Evolutionary conservation across 2,329 filamentous ascomycete species (phyloP).

Genomic region (Trichoderma atrobrunneum): DNA sequence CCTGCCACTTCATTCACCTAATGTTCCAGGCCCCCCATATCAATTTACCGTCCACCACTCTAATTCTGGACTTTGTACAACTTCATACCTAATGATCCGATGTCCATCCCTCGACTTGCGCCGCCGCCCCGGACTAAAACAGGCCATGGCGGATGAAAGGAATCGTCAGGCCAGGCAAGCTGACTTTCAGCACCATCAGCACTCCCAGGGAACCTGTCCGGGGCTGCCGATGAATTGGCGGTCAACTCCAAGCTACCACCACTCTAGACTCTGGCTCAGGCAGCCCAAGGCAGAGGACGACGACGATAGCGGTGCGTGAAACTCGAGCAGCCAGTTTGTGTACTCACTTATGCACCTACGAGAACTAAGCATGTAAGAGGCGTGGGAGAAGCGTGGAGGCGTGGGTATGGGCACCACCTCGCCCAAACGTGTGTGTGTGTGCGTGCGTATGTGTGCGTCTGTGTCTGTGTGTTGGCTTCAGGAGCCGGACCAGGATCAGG

Average conservation of each 20-base stretch:
- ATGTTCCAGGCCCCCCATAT: background rate
- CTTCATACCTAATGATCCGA: background rate
- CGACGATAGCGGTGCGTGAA: background rate
- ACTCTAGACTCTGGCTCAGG: background rate
- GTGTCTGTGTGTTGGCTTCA: constrained; percentile 12
- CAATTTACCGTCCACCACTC: background rate
- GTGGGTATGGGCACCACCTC: background rate
- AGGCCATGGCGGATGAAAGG: background rate
- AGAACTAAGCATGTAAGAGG: background rate
- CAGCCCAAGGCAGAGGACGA: background rate
- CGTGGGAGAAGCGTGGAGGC: background rate
- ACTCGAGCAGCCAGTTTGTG: background rate
- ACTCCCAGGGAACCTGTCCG: constrained; percentile 9
- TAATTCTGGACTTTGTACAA: background rate
- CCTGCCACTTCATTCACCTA: background rate
- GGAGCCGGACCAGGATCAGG: constrained; percentile 19
- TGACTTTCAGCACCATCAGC: constrained; percentile 4
- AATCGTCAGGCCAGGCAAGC: background rate
- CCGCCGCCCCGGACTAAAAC: background rate
- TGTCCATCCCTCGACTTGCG: background rate
- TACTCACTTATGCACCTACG: background rate
- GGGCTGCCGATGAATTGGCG: constrained; percentile 45
- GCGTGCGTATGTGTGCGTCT: background rate
- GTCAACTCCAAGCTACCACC: constrained; percentile 34
- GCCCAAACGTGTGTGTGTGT: background rate